Evolutionary conservation across 805 yeast genomes (phyloP), one percentile per base, ranked within the genome.

Genomic region (Saturnispora silvae): DNA sequence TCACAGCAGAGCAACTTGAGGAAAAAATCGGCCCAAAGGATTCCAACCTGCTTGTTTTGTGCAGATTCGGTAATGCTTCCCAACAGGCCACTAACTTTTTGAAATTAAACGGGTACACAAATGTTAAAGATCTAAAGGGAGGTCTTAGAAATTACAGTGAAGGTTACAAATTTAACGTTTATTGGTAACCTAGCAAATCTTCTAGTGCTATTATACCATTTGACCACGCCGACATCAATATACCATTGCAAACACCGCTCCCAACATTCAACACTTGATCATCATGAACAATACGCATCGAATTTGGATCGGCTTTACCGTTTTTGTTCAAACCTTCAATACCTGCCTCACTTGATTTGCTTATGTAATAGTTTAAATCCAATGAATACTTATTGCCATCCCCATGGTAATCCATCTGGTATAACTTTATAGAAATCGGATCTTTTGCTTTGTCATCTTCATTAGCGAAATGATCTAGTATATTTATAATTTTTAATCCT

Each of bases 51-150:
- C 69, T 66, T 38, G 81, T 85, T 0, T 64, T 89, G 15, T 92
- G 98, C 57, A 67, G 96, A 23, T 77, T 67, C 51, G 98, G 98
- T 8, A 86, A 84, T 54, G 97, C 92, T 53, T 87, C 97, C 0
- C 86, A 82, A 49, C 56, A 75, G 14, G 94, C 95, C 0, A 77
- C 81, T 1, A 57, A 65, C 39, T 58, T 65, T 31, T 56, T 87
- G 32, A 63, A 68, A 34, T 72, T 70, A 18, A 63, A 65, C 1
- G 72, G 74, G 0, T 57, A 72, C 14, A 37, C 23, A 31, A 56
- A 69, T 15, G 83, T 74, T 0, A 68, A 59, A 35, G 95, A 89
- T 53, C 64, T 89, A 4, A 62, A 54, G 9, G 97, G 97, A 2
- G 98, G 98, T 0, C 60, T 86, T 5, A 33, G 39, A 33, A 41